Evolutionary conservation across 495 filamentous ascomycete species (phyloP), one percentile per base, ranked within the genome.

Genomic region (Daldinia concentrica): DNA sequence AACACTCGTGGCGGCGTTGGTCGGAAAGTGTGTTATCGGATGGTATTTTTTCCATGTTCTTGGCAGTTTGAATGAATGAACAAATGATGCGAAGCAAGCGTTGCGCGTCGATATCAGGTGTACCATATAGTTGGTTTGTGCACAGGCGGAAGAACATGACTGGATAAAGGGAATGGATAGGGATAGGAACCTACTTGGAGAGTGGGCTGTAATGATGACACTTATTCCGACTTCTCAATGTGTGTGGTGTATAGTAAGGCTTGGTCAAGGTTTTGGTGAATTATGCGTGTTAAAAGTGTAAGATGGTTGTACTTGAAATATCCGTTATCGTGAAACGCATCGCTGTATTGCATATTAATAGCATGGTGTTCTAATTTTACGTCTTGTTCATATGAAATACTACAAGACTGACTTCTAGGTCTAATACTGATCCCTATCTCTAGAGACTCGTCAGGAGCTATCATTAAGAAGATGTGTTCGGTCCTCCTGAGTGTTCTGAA

Each of bases 1-100:
- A 62, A 65, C 58, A 69, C 71, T 62, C 66, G 34, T 36, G 58
- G 60, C 50, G 74, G 74, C 74, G 74, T 76, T 76, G 62, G 29
- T 41, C 58, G 66, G 73, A 30, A 64, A 55, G 45, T 52, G 54
- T 66, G 64, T 24, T 56, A 55, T 64, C 50, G 57, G 15, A 32
- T 17, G 26, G 41, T 22, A 3, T 36, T 41, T 41, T 11, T 22
- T 7, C 39, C 22, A 29, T 17, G 32, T 63, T 59, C 34, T 26
- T 4, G 37, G 34, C 8, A 6, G 52, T n/a, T 55, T 62, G 37
- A 52, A 22, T 63, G 65, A 45, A 30, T 60, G 52, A 45, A 41
- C 60, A n/a, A n/a, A n/a, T n/a, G 52, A 65, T 36, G 66, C 58
- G 51, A 6, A 66, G 63, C 64, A 56, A 68, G 69, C 55, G 64